phyloP scores from a whole-genome alignment of 306 rosid genomes.

The Casuarina equisetifolia region DNA sequence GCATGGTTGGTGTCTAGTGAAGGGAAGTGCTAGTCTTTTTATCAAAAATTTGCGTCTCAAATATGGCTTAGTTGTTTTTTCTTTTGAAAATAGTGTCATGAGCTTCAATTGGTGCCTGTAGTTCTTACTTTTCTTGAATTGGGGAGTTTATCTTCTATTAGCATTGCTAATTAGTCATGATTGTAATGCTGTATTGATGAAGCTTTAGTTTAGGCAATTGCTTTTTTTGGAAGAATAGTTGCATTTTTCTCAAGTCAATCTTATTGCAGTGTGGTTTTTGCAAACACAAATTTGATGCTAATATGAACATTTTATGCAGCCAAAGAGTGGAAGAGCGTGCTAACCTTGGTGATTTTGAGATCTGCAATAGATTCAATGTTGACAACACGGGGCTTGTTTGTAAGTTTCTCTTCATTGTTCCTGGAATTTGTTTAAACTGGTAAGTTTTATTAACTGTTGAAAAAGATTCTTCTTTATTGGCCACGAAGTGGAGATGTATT shows the following conservation, averaged over 20 bases:
- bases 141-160: background rate
- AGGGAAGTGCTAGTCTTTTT: background rate
- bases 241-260: no score
- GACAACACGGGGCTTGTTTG: constrained; percentile 95
- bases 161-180: no score
- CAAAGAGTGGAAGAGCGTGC: constrained; percentile 66
- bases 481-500: background rate
- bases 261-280: background rate
- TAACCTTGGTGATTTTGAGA: constrained; percentile 71
- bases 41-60: background rate
- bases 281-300: background rate
- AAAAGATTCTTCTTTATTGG: background rate
- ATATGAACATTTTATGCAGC: constrained; percentile 45
- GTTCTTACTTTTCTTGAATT: background rate
- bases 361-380: constrained; percentile 71
- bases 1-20: background rate
- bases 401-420: constrained; percentile 42
- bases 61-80: background rate
- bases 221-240: no score
- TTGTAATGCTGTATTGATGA: background rate
- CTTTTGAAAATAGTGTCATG: background rate
- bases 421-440: background rate
- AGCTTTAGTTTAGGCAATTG: background rate
- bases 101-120: background rate
- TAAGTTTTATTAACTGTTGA: background rate